Base-by-base conservation (phyloP, 305 asterid genomes). In the Withania somnifera region DNA sequence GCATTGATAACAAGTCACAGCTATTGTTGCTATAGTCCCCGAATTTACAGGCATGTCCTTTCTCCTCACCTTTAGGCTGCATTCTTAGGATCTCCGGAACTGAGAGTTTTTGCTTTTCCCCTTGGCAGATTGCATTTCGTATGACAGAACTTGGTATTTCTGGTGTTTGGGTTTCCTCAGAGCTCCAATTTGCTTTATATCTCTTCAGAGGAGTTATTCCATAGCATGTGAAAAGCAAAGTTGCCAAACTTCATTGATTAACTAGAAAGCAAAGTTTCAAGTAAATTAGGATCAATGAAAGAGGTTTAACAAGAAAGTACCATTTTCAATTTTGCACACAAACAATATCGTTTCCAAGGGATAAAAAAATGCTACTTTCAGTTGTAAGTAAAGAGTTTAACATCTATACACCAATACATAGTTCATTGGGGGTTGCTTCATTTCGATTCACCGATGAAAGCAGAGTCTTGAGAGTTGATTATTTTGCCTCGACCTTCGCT, bases 1-100 rank as follows among this genome's bases (percentile, higher is more conserved):
- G 98, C 63, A 82, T 96, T 50, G 97, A 94, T 86, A 97, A 94
- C 89, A 96, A 94, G 90, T 96, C 98, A 58, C 98, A 94, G 82
- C 66, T 96, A 79, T 52, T 96, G 84, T 75, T 82, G 45, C 89
- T 93, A 67, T 96, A 92, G 86, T 80, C 86, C 69, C 64, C 32
- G 28, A n/a, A 24, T 34, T 71, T 32, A 42, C 54, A 81, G 91
- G 88, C 84, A 79, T 11, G 40, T 11, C 61, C 77, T 50, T 40
- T 77, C 58, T 78, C 51, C 51, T 84, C 54, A 79, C 61, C 0
- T 50, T 50, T 75, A 17, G n/a, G 0, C 63, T 50, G 28, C 17
- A 32, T 0, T 50, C 40, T 26, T 75, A 75, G 80, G 61, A 26
- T 73, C 61, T n/a, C 4, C 28, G 80, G 60, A 26, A 75, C 28